phyloP scores from a whole-genome alignment of 257 asterid genomes.

The Osmanthus fragrans region DNA sequence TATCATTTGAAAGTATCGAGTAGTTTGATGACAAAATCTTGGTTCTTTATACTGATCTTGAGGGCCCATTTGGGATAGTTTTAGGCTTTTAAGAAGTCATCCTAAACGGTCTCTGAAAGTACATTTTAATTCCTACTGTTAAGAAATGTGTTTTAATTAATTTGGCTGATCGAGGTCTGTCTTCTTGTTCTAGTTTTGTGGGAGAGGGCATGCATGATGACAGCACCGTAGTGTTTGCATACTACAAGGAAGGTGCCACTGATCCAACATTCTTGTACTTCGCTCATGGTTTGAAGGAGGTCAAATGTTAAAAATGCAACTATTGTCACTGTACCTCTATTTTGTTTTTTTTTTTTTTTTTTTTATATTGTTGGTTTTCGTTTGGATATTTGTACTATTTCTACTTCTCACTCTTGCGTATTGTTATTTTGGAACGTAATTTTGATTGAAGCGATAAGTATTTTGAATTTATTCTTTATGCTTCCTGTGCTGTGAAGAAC shows the following conservation, averaged over 20 bases:
- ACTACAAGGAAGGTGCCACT: constrained; percentile 79
- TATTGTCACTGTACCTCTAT: constrained; percentile 1
- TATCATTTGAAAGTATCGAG: neutral
- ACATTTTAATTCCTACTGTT: neutral
- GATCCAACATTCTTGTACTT: constrained; percentile 89
- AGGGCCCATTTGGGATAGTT: no score
- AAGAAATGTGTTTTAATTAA: neutral
- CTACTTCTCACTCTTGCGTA: neutral
- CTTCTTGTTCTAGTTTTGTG: constrained; percentile 51
- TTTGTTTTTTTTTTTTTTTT: constrained; percentile 8
- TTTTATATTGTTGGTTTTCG: constrained; percentile 4
- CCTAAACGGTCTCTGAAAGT: neutral
- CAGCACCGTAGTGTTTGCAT: constrained; percentile 69
- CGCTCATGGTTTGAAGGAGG: constrained; percentile 75
- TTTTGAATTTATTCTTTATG: neutral
- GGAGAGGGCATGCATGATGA: constrained; percentile 93
- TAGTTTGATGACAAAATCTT: neutral
- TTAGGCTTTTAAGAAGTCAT: neutral
- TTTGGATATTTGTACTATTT: neutral
- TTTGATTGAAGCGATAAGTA: constrained; percentile 15
- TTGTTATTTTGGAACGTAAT: neutral
- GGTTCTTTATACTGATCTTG: neutral
- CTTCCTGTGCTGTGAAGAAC: neutral
- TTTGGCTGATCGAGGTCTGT: neutral
- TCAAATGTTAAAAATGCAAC: constrained; percentile 57